These are phyloP conservation scores for Volvox africanus DNA, from an alignment of 139 green algal genomes.

Conservation along the genomic window DNA sequence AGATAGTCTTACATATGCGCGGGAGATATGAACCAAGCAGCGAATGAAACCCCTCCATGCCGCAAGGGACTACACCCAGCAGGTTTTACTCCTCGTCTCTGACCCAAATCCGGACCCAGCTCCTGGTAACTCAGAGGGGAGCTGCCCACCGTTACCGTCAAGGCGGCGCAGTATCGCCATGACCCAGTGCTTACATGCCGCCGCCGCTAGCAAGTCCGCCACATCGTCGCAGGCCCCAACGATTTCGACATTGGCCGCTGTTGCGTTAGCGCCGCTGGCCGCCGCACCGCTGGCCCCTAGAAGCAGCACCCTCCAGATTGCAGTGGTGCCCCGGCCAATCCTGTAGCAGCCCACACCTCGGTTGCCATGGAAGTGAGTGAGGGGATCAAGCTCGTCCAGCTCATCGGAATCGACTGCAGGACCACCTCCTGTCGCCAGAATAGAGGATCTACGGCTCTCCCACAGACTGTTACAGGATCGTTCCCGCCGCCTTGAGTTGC, in stretches of 20 bases:
- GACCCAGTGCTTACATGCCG: slow-evolving; percentile 43
- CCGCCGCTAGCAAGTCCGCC: slow-evolving; percentile 46
- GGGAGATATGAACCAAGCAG: too few relatives aligned
- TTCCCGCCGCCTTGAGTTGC: background rate
- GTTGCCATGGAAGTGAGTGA: background rate
- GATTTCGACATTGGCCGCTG: background rate
- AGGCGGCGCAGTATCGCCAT: background rate
- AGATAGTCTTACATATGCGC: too few relatives aligned
- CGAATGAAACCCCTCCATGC: too few relatives aligned
- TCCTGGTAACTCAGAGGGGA: background rate
- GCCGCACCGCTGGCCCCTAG: background rate
- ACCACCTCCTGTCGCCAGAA: background rate
- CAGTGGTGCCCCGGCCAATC: background rate
- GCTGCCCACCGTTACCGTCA: background rate
- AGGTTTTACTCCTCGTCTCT: background rate
- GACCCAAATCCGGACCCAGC: background rate
- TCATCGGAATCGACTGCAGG: background rate
- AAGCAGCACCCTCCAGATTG: slow-evolving; percentile 32
- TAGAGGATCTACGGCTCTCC: background rate
- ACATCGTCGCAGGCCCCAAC: slow-evolving; percentile 42
- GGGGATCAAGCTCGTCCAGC: background rate
- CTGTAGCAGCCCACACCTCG: background rate
- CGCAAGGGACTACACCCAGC: too few relatives aligned
- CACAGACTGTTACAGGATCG: background rate
- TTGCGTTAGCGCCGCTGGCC: background rate